Conservation (phyloP, 163 green algal species). For the Coccomyxa subellipsoidea region DNA sequence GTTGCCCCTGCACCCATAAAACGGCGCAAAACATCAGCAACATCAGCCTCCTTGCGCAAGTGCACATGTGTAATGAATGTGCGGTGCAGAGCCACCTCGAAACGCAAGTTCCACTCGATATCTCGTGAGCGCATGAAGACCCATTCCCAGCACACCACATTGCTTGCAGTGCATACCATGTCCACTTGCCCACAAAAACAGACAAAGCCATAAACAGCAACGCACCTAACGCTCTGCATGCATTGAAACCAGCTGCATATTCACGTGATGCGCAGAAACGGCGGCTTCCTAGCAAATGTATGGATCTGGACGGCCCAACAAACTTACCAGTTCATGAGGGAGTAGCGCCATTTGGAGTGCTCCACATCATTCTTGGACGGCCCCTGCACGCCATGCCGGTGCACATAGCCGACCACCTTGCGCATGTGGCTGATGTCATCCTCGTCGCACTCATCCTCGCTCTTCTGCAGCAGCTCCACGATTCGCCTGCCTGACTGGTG, state of each 20-base stretch:
- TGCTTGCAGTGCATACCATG: no score
- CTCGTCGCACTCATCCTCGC: not conserved
- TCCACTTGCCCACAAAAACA: no score
- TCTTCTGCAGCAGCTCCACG: not conserved
- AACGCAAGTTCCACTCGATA: no score
- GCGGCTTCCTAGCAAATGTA: not conserved
- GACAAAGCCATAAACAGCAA: no score
- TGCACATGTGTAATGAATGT: no score
- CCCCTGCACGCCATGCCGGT: not conserved
- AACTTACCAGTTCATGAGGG: slow-evolving; percentile 8
- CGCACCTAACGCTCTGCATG: no score
- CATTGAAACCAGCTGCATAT: no score
- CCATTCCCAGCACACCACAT: no score
- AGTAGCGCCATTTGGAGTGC: not conserved
- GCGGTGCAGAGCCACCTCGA: no score
- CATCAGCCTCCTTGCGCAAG: no score
- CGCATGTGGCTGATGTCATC: slow-evolving; percentile 10
- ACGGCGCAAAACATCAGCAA: not conserved
- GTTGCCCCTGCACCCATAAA: not conserved
- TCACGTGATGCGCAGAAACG: not conserved
- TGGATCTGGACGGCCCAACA: no score
- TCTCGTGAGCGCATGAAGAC: no score
- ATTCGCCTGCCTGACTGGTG: not conserved
- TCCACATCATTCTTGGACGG: slow-evolving; percentile 4
- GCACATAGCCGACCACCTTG: not conserved